Base-by-base conservation (phyloP, 2,329 filamentous ascomycete genomes). In the Fusarium agapanthi region DNA sequence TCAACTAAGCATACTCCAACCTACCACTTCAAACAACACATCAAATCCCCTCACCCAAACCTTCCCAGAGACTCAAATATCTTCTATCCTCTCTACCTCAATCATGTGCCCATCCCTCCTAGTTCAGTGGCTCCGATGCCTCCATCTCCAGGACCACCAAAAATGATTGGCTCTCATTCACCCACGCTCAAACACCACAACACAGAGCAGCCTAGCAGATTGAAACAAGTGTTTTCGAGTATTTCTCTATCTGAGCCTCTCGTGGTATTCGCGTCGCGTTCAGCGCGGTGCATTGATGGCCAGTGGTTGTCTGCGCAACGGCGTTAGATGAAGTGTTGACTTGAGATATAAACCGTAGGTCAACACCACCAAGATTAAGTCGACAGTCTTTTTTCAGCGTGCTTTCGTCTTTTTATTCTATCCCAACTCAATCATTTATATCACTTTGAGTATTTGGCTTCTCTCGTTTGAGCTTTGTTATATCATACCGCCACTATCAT, bases 221-320 rank as follows among this genome's bases (percentile, higher is more conserved):
- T 69, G 61, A 74, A 74, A 74, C 72, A 59, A 48, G 43, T 58
- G 64, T 66, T 72, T 74, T 37, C 47, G 28, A 67, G 45, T 37
- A 24, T 58, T 65, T 58, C 9, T 24, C 2, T 13, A 35, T 51
- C 35, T 37, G n/a, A 22, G n/a, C 11, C 12, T 55, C 32, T 60
- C 45, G 22, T 74, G 54, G 67, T 22, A 35, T 53, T 69, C 68
- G 60, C 57, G 64, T 58, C 71, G 60, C 64, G 71, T 35, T 56
- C 37, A 40, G 34, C 56, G 63, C 55, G 55, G 67, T 50, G 66
- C 28, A 56, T 50, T 63, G 47, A 51, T 28, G 37, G 15, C 71
- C 72, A 74, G 68, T 74, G 71, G 72, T 74, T 74, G 72, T 72
- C 71, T 35, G 41, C 58, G 68, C 72, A 74, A 74, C 72, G 61